Evolutionary conservation across 345 rosid genomes (phyloP).

Genomic region (Syzygium aqueum): DNA sequence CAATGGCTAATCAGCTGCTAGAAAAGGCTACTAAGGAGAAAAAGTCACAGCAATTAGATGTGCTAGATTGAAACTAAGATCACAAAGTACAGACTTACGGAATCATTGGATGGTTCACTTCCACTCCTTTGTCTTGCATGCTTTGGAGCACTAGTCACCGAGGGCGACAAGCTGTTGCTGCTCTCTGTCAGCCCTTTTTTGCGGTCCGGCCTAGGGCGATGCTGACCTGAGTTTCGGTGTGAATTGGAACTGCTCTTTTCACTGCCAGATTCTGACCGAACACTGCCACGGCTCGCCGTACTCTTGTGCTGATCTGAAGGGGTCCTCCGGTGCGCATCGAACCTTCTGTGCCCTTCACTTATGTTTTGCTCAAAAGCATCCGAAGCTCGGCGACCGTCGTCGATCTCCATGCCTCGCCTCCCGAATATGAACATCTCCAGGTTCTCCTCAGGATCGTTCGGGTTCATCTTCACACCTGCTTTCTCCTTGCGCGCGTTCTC

Average conservation of each 20-base stretch:
- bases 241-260: slow-evolving; percentile 16
- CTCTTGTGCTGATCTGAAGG: slow-evolving; percentile 1
- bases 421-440: slow-evolving; percentile 22
- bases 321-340: background rate
- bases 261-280: slow-evolving; percentile 7
- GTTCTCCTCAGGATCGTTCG: slow-evolving; percentile 50
- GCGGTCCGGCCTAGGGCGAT: background rate
- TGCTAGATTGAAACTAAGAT: background rate
- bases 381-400: background rate
- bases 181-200: slow-evolving; percentile 1
- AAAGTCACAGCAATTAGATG: background rate
- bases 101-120: slow-evolving; percentile 2
- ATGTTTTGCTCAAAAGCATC: background rate
- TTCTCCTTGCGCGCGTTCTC: slow-evolving; percentile 46
- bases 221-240: background rate
- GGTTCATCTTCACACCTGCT: slow-evolving; percentile 25
- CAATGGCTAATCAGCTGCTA: background rate
- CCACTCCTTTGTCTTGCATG: slow-evolving; percentile 11
- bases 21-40: background rate
- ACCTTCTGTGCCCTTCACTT: background rate
- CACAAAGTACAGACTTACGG: background rate
- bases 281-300: background rate
- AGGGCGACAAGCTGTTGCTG: slow-evolving; percentile 9
- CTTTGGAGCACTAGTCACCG: background rate
- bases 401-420: slow-evolving; percentile 1